Evolutionary conservation across 2,329 filamentous ascomycete genomes (phyloP).

Genomic region (Scedosporium minutisporum): DNA sequence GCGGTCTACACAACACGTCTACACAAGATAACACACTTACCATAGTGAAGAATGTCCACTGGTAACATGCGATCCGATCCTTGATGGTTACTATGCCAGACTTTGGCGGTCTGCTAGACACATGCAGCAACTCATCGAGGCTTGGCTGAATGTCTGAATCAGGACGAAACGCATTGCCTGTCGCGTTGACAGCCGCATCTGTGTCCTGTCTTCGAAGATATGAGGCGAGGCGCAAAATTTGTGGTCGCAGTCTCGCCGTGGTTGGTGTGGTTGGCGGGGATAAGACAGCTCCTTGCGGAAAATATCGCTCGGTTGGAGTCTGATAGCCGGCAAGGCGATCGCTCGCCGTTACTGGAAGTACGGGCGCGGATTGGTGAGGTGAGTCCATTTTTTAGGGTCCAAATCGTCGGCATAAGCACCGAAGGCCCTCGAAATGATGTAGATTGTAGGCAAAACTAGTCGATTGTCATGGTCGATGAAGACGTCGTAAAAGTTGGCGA

Average conservation of each 20-base stretch:
- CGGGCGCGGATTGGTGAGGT: neutral
- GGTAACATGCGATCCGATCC: slow-evolving; percentile 42
- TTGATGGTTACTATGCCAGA: slow-evolving; percentile 30
- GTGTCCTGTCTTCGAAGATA: neutral
- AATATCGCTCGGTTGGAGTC: neutral
- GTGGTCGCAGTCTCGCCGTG: neutral
- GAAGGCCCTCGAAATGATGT: neutral
- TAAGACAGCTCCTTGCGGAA: neutral
- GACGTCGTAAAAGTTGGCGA: neutral
- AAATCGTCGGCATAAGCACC: neutral
- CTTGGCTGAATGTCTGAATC: slow-evolving; percentile 8
- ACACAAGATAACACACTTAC: slow-evolving; percentile 13
- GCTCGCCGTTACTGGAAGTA: neutral
- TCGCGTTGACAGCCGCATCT: neutral
- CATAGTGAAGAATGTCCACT: slow-evolving; percentile 73
- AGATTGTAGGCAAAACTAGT: neutral
- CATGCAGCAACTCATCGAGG: slow-evolving; percentile 25
- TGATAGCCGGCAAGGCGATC: neutral
- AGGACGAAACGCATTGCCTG: neutral
- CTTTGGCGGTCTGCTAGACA: slow-evolving; percentile 15
- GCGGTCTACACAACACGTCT: neutral
- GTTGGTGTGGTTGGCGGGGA: neutral
- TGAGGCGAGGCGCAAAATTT: neutral
- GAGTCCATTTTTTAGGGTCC: neutral
- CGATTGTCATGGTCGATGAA: neutral